Percentiles rank a stretch among this genome's conserved stretches.
These are phyloP conservation scores for Apiotrichum montevideense DNA, from an alignment of 1,284 basidiomycete genomes.

Conservation along the genomic window DNA sequence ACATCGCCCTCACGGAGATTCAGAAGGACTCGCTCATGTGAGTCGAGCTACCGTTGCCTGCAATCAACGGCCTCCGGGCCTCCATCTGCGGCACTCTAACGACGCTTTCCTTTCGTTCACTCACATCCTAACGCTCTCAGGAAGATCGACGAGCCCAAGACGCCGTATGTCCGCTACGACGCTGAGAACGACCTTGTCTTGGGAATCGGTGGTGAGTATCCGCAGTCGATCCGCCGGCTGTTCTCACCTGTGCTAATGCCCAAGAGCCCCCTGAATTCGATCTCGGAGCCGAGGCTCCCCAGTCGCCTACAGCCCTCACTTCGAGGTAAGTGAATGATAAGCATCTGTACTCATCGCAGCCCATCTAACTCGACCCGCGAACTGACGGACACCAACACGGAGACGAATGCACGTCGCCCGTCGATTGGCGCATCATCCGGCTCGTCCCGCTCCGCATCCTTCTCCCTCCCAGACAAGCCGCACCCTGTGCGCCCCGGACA, in stretches of 20 bases:
- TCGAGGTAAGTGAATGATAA: slow-evolving; percentile 1
- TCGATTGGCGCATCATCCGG: slow-evolving; percentile 63
- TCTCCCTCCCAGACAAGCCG: slow-evolving; percentile 52
- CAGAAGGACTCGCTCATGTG: slow-evolving; percentile 84
- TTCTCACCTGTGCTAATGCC: slow-evolving; percentile 1
- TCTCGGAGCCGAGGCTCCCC: slow-evolving; percentile 15
- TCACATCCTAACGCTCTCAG: slow-evolving; percentile 13
- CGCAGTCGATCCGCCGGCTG: not conserved
- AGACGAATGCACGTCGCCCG: slow-evolving; percentile 21
- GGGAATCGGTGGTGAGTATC: slow-evolving; percentile 55
- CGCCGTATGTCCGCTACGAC: slow-evolving; percentile 87
- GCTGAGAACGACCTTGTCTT: slow-evolving; percentile 69
- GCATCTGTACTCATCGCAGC: slow-evolving; percentile 1
- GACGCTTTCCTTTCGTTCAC: no score
- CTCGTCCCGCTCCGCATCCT: slow-evolving; percentile 71
- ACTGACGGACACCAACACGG: slow-evolving; percentile 11
- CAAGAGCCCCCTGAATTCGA: slow-evolving; percentile 55
- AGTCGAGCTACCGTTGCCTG: slow-evolving; percentile 8
- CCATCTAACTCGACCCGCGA: slow-evolving; percentile 2
- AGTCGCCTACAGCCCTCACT: slow-evolving; percentile 2
- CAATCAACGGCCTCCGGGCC: no score
- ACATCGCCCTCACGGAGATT: slow-evolving; percentile 80
- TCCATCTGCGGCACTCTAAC: no score
- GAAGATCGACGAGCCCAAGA: slow-evolving; percentile 94
- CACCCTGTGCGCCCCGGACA: slow-evolving; percentile 37